A percentile compares a stretch with the other conserved stretches of the same genome.
Conservation (phyloP, 805 yeast species). For the Pichia insulana region DNA sequence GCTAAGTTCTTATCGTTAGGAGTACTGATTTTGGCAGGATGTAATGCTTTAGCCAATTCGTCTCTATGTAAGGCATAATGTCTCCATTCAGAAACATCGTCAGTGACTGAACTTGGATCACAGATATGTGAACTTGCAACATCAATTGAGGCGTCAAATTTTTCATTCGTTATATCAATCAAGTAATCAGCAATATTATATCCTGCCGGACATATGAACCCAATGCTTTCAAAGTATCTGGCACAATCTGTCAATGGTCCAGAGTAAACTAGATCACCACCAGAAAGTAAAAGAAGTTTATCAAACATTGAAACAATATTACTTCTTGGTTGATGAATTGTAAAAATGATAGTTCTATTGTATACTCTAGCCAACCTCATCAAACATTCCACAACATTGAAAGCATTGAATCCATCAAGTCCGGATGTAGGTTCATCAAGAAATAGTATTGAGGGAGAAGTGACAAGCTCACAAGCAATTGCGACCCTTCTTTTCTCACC, state of each 20-base stretch:
- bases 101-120: constrained; percentile 16
- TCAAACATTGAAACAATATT: constrained; percentile 91
- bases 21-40: constrained; percentile 4
- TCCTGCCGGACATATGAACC: constrained; percentile 79
- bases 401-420: constrained; percentile 87
- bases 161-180: constrained; percentile 80
- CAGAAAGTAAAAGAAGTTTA: constrained; percentile 67
- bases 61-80: constrained; percentile 78
- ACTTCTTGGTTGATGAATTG: constrained; percentile 96
- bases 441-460: constrained; percentile 75
- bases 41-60: constrained; percentile 37
- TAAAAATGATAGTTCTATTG: constrained; percentile 81
- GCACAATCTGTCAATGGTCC: constrained; percentile 73
- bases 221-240: constrained; percentile 66
- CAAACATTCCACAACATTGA: constrained; percentile 78
- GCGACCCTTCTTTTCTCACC: constrained; percentile 91
- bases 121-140: constrained; percentile 12
- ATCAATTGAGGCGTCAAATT: constrained; percentile 5
- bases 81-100: constrained; percentile 68
- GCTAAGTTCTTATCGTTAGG: constrained; percentile 11
- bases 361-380: constrained; percentile 72
- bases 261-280: constrained; percentile 79
- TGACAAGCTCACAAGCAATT: constrained; percentile 87
- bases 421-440: constrained; percentile 96
- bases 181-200: constrained; percentile 91